Conservation (phyloP, 2,329 filamentous ascomycete genomes). For the Paecilomyces sp. region DNA sequence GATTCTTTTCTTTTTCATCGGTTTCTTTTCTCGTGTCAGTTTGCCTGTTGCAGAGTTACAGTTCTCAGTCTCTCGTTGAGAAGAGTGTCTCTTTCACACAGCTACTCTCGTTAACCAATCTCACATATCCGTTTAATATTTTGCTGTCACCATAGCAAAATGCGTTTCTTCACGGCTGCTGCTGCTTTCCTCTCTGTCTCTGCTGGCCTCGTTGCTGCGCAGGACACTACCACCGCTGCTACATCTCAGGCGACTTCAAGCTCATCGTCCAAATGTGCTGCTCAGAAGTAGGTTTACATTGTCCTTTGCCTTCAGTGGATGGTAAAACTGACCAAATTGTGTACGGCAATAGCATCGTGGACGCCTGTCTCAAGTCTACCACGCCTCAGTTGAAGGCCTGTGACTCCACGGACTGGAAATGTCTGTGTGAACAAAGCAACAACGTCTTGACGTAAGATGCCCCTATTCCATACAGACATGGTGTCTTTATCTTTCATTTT, state of each 20-base stretch:
- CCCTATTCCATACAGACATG: slow-evolving; percentile 8
- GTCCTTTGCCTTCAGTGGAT: not conserved
- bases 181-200: slow-evolving; percentile 7
- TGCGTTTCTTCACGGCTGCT: slow-evolving; percentile 7
- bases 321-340: not conserved
- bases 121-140: not conserved
- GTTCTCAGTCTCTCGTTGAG: not conserved
- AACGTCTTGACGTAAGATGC: slow-evolving; percentile 42
- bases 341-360: slow-evolving; percentile 38
- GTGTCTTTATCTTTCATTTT: not conserved
- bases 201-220: slow-evolving; percentile 8
- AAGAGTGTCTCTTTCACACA: not conserved
- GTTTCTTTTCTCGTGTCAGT: not conserved
- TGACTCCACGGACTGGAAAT: slow-evolving; percentile 45
- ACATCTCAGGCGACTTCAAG: not conserved
- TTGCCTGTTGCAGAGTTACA: not conserved
- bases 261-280: slow-evolving; percentile 7
- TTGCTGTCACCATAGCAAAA: slow-evolving; percentile 1
- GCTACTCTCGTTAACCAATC: not conserved
- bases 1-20: not conserved
- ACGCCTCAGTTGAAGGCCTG: slow-evolving; percentile 38
- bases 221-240: not conserved
- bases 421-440: slow-evolving; percentile 51
- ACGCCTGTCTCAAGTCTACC: slow-evolving; percentile 39
- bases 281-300: slow-evolving; percentile 10